These are phyloP conservation scores for Phyllosticta paracitricarpa DNA, from an alignment of 2,329 filamentous ascomycete species.

Conservation along the genomic window DNA sequence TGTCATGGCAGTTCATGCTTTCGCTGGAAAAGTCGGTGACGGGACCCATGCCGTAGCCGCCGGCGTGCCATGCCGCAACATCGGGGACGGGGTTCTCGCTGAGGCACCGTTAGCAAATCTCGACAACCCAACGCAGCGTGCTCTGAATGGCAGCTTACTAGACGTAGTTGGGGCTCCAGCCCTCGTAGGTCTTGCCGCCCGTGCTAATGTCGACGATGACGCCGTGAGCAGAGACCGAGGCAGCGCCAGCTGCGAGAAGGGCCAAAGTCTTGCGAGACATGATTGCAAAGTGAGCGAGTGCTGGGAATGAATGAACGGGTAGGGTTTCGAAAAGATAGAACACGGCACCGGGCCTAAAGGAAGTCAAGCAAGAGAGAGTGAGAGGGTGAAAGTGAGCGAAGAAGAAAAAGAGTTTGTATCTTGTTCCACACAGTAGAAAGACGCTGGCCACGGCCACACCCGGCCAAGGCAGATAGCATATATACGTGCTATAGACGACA, in stretches of 20 bases:
- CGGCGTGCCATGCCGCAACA: constrained; percentile 6
- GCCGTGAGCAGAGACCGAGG: constrained; percentile 6
- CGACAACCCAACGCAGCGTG: neutral
- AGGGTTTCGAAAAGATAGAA: neutral
- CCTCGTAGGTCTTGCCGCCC: constrained; percentile 1
- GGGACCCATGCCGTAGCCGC: constrained; percentile 7
- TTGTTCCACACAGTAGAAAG: neutral
- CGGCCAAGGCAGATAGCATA: neutral
- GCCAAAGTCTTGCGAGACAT: constrained; percentile 9
- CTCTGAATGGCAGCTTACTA: constrained; percentile 1
- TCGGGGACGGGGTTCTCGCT: constrained; percentile 1
- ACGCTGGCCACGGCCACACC: neutral
- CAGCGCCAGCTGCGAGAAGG: constrained; percentile 4
- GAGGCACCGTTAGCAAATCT: neutral
- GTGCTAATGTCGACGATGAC: constrained; percentile 5
- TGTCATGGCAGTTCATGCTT: neutral
- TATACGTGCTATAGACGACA: constrained; percentile 3
- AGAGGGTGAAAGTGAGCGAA: neutral
- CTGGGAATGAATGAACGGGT: neutral
- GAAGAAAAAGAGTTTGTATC: neutral
- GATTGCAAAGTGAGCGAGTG: neutral
- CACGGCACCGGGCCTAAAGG: constrained; percentile 2
- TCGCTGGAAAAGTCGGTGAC: constrained; percentile 1
- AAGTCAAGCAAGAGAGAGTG: constrained; percentile 1
- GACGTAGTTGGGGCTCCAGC: constrained; percentile 8